Base-by-base conservation (phyloP, 345 rosid species). In the Euclidium syriacum region DNA sequence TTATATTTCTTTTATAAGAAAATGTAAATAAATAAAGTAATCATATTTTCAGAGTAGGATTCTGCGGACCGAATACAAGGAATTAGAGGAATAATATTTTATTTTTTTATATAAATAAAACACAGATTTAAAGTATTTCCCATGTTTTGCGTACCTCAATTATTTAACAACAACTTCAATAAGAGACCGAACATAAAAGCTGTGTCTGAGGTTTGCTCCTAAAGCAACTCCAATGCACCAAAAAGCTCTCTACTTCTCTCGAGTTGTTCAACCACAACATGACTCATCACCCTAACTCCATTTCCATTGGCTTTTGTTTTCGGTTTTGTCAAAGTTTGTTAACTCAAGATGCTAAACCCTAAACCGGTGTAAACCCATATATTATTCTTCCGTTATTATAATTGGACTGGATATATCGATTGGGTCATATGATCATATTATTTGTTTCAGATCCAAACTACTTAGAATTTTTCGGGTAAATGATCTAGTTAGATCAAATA, bases 181-280 rank as follows among this genome's bases (percentile, higher is more conserved):
- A 7, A 46, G 36, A 46, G 52, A 70, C 66, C 51, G 72, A 58
- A 51, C 67, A 68, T n/a, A 36, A 9, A 12, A 33, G 46, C 41
- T 44, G 24, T 44, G 50, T 19, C 25, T 52, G 30, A 51, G 48
- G 67, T 60, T 61, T 61, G 39, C 27, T 7, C 41, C 16, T 44
- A 44, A 70, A 70, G 74, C 74, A 44, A 70, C 74, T 61, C 49
- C 57, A 43, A 46, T 52, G 42, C 59, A 57, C 58, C 65, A 10
- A 38, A 26, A 38, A 48, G 29, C 0, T 50, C 22, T 68, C 23
- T 40, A 16, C 17, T 56, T 26, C 53, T 29, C 33, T 59, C 46
- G 60, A 44, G 73, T 68, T 68, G 66, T 68, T 68, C 67, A 68
- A 68, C 66, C 17, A 68, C 10, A 41, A 32, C 73, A 42, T 51